Evolutionary conservation across 1,139 yeast genomes (phyloP).

Genomic region (Magnusiomyces fungicola): DNA sequence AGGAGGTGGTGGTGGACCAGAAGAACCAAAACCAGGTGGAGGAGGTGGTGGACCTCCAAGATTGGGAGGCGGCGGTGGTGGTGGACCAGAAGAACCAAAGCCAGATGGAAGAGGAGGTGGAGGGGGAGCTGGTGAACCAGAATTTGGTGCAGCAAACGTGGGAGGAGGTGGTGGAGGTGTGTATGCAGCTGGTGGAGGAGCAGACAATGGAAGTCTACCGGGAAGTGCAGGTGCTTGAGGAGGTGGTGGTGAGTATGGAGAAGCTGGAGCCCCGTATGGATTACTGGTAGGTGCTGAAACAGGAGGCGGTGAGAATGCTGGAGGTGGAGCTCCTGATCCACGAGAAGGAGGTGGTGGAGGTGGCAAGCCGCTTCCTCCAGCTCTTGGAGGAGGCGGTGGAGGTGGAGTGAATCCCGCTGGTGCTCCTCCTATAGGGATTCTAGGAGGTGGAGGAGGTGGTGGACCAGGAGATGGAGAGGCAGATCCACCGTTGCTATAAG

Average conservation of each 20-base stretch:
- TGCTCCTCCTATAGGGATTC: slow-evolving; percentile 17
- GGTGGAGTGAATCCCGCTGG: slow-evolving; percentile 21
- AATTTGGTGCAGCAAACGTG: slow-evolving; percentile 18
- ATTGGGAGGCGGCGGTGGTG: slow-evolving; percentile 28
- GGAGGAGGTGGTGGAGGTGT: slow-evolving; percentile 28
- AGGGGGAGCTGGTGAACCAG: slow-evolving; percentile 31
- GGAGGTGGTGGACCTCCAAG: slow-evolving; percentile 33
- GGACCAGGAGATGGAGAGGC: slow-evolving; percentile 12
- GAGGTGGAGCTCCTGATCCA: slow-evolving; percentile 14
- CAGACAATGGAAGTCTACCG: slow-evolving; percentile 23
- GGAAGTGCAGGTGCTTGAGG: slow-evolving; percentile 31
- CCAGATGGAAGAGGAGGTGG: slow-evolving; percentile 27
- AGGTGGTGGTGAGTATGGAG: slow-evolving; percentile 15
- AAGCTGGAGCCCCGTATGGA: slow-evolving; percentile 17
- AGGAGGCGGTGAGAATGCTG: slow-evolving; percentile 14
- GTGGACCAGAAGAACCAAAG: slow-evolving; percentile 24
- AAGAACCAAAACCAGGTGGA: slow-evolving; percentile 20
- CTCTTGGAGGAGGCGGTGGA: slow-evolving; percentile 20
- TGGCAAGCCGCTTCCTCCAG: slow-evolving; percentile 26
- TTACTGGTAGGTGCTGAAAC: slow-evolving; percentile 31
- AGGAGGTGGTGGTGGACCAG: slow-evolving; percentile 18
- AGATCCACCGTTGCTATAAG: slow-evolving; percentile 18
- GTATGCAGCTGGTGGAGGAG: slow-evolving; percentile 26
- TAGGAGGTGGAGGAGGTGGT: slow-evolving; percentile 32
- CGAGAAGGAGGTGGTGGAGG: slow-evolving; percentile 28